Evolutionary conservation across 179 eudicot genomes (phyloP).

Genomic region (Vitellaria paradoxa): DNA sequence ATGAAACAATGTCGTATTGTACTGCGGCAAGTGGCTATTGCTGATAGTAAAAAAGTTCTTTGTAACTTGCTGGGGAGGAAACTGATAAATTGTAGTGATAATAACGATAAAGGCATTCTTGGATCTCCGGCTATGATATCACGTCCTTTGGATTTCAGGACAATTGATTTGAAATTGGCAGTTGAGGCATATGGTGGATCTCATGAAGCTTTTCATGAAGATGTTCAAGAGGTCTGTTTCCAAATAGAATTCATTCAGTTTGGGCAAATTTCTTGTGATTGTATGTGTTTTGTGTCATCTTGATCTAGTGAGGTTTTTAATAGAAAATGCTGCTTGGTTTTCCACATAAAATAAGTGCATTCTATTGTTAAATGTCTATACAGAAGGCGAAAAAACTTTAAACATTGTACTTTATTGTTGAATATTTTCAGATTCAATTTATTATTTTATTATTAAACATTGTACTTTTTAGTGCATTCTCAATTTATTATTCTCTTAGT

Average conservation of each 20-base stretch:
- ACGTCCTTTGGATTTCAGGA: constrained; percentile 72
- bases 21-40: constrained; percentile 50
- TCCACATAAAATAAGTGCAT: neutral
- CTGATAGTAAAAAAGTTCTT: constrained; percentile 48
- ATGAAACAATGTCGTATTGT: constrained; percentile 66
- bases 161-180: constrained; percentile 70
- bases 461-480: neutral
- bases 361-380: neutral
- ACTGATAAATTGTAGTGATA: constrained; percentile 36
- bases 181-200: constrained; percentile 68
- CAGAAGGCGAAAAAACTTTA: neutral
- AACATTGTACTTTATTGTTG: neutral
- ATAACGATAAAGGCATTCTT: constrained; percentile 62
- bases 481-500: neutral
- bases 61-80: constrained; percentile 60
- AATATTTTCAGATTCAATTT: neutral
- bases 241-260: neutral
- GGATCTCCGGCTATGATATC: constrained; percentile 63
- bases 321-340: neutral
- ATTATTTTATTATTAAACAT: neutral
- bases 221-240: constrained; percentile 60
- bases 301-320: neutral
- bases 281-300: neutral
- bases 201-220: constrained; percentile 71
- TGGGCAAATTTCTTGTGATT: constrained; percentile 2